Evolutionary conservation across 257 asterid species (phyloP).

Genomic region (Solanum piurae): DNA sequence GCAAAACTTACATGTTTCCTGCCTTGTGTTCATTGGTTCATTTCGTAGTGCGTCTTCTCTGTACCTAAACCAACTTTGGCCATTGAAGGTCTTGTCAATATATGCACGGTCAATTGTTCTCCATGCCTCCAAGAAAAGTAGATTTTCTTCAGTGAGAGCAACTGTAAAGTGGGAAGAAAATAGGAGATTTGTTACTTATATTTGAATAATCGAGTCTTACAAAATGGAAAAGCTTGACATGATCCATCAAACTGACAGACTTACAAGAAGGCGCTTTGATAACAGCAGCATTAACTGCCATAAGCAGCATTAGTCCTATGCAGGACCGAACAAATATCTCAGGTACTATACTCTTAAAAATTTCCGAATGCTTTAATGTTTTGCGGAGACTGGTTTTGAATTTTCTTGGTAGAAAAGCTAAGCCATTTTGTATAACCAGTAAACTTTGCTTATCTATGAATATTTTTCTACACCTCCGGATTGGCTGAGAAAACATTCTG

Average conservation of each 20-base stretch:
- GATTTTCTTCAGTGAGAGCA: slow-evolving; percentile 91
- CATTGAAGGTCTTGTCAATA: slow-evolving; percentile 87
- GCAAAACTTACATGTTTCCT: slow-evolving; percentile 74
- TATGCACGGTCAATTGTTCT: slow-evolving; percentile 93
- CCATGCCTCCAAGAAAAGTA: slow-evolving; percentile 97
- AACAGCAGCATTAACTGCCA: slow-evolving; percentile 50
- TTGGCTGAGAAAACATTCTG: slow-evolving; percentile 15
- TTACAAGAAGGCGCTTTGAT: slow-evolving; percentile 58
- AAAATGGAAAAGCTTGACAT: background rate
- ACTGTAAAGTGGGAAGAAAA: slow-evolving; percentile 27
- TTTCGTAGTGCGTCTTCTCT: slow-evolving; percentile 84
- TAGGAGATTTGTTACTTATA: background rate
- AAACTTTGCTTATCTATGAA: slow-evolving; percentile 16
- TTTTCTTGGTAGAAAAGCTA: slow-evolving; percentile 18
- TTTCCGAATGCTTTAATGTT: slow-evolving; percentile 13
- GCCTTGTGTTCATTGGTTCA: slow-evolving; percentile 89
- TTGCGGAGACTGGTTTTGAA: slow-evolving; percentile 18
- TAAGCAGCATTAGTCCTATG: slow-evolving; percentile 61
- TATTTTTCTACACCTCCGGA: slow-evolving; percentile 25
- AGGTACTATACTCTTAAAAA: slow-evolving; percentile 16
- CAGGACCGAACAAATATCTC: slow-evolving; percentile 27
- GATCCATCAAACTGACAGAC: slow-evolving; percentile 14
- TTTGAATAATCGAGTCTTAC: background rate
- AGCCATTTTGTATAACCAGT: slow-evolving; percentile 17
- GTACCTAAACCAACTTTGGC: slow-evolving; percentile 98